Conservation (phyloP, 2,329 filamentous ascomycete species). For the Lachnellula cervina region DNA sequence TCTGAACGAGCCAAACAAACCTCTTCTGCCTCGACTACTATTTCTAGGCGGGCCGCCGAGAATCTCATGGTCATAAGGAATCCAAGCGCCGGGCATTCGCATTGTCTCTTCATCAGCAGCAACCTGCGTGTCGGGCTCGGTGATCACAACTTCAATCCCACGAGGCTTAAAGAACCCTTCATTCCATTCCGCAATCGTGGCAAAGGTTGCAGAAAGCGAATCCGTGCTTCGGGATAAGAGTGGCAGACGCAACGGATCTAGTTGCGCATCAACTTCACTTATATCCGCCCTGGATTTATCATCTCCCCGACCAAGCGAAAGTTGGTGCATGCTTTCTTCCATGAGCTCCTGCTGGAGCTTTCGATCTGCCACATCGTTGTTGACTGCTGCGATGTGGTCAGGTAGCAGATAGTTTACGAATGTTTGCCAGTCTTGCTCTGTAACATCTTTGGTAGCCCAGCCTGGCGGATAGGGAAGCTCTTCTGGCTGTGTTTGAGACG, state of each 20-base stretch:
- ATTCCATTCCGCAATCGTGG: slow-evolving; percentile 51
- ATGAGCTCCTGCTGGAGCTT: slow-evolving; percentile 43
- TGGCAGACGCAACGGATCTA: slow-evolving; percentile 31
- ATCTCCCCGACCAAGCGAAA: slow-evolving; percentile 16
- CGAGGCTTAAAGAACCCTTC: slow-evolving; percentile 50
- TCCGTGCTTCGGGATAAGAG: slow-evolving; percentile 3
- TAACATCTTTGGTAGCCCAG: slow-evolving; percentile 39
- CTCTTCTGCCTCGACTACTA: neutral
- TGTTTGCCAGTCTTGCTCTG: slow-evolving; percentile 52
- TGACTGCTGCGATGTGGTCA: slow-evolving; percentile 39
- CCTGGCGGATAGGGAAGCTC: slow-evolving; percentile 21
- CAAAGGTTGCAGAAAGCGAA: slow-evolving; percentile 32
- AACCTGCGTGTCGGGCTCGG: slow-evolving; percentile 40
- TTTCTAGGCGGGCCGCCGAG: slow-evolving; percentile 1
- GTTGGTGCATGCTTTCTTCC: slow-evolving; percentile 24
- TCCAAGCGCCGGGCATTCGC: slow-evolving; percentile 42
- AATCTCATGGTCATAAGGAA: slow-evolving; percentile 29
- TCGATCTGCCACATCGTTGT: slow-evolving; percentile 44
- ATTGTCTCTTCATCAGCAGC: slow-evolving; percentile 34
- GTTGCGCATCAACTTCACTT: slow-evolving; percentile 39
- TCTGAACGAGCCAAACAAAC: slow-evolving; percentile 8
- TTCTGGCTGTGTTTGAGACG: slow-evolving; percentile 10
- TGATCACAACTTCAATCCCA: slow-evolving; percentile 39
- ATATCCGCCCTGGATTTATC: slow-evolving; percentile 24
- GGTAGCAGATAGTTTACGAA: slow-evolving; percentile 55